A percentile compares a stretch with the other conserved stretches of the same genome.
Evolutionary conservation across 148 eudicot species (phyloP).

Genomic region (Rhododendron ovatum): DNA sequence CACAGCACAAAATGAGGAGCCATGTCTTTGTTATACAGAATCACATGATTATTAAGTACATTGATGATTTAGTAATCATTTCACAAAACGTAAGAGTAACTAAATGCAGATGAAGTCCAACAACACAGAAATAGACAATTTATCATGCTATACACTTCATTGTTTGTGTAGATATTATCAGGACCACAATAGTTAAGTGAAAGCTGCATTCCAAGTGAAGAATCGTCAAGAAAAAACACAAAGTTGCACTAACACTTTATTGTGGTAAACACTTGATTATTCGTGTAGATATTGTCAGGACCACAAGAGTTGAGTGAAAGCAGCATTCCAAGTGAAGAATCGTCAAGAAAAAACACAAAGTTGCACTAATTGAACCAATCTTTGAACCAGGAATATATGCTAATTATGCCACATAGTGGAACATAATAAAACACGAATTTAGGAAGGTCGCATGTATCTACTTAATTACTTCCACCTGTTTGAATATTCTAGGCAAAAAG

Average conservation of each 20-base stretch:
- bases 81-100: neutral
- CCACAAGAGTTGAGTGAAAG: neutral
- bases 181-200: neutral
- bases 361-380: neutral
- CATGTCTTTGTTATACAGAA: neutral
- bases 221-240: neutral
- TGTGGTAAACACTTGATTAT: neutral
- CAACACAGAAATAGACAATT: neutral
- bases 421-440: neutral
- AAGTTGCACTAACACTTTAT: neutral
- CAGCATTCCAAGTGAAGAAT: neutral
- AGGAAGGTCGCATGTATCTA: neutral
- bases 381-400: neutral
- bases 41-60: neutral
- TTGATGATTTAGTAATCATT: neutral
- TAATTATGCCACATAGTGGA: neutral
- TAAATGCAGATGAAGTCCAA: neutral
- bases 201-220: neutral
- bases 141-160: neutral
- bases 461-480: neutral
- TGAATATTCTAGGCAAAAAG: constrained; percentile 16
- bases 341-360: neutral
- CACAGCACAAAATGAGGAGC: constrained; percentile 2
- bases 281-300: neutral
- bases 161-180: neutral